A percentile compares a stretch with the other conserved stretches of the same genome.
phyloP scores from a whole-genome alignment of 2,329 filamentous ascomycete genomes.

The Stagonosporopsis tanaceti region DNA sequence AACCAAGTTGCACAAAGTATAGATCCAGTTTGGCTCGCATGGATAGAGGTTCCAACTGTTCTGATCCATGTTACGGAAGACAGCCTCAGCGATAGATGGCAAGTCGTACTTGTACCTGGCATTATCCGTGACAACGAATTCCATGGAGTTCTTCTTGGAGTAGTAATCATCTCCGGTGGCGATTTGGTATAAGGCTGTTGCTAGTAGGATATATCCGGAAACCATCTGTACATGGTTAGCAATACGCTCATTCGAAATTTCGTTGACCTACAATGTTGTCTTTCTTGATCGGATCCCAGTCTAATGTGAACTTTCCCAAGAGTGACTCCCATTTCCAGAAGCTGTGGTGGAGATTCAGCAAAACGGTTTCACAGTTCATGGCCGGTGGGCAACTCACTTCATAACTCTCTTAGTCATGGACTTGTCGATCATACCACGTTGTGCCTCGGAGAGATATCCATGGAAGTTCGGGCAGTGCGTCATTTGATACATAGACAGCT shows the following conservation, averaged over 20 bases:
- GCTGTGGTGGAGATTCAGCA: not conserved
- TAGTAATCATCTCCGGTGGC: slow-evolving; percentile 24
- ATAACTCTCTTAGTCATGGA: slow-evolving; percentile 21
- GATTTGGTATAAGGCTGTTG: slow-evolving; percentile 22
- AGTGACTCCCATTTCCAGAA: slow-evolving; percentile 31
- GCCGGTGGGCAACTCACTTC: not conserved
- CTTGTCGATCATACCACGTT: slow-evolving; percentile 25
- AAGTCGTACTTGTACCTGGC: slow-evolving; percentile 25
- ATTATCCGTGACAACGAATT: slow-evolving; percentile 23
- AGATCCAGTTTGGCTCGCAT: slow-evolving; percentile 33
- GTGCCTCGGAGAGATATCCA: slow-evolving; percentile 21
- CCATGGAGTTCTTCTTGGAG: slow-evolving; percentile 16
- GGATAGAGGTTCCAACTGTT: slow-evolving; percentile 26
- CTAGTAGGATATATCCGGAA: slow-evolving; percentile 21
- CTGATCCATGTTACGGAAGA: slow-evolving; percentile 21
- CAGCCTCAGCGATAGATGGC: slow-evolving; percentile 19
- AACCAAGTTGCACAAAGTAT: slow-evolving; percentile 28
- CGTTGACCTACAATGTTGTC: slow-evolving; percentile 22
- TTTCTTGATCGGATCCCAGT: slow-evolving; percentile 25
- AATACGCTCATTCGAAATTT: not conserved
- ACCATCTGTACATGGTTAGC: slow-evolving; percentile 21
- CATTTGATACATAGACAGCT: slow-evolving; percentile 20
- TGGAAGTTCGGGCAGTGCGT: slow-evolving; percentile 26
- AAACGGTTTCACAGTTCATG: not conserved
- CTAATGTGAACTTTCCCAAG: slow-evolving; percentile 25